Evolutionary conservation across 148 eudicot genomes (phyloP).

Genomic region (Cornus suecica): DNA sequence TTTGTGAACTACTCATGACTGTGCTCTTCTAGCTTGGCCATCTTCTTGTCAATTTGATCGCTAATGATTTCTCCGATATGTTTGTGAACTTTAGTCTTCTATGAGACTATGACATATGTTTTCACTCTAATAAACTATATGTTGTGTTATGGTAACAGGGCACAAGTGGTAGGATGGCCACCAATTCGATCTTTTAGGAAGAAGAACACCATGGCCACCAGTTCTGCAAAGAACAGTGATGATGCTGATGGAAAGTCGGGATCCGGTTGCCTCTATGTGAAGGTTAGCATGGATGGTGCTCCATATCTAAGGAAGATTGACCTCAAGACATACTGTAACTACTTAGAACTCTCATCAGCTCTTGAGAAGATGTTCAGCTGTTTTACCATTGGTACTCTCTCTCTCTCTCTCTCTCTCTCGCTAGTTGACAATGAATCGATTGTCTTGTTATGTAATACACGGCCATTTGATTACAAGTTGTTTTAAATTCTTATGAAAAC

Average conservation of each 20-base stretch:
- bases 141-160: constrained; percentile 37
- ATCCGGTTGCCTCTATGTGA: constrained; percentile 44
- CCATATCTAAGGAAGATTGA: constrained; percentile 89
- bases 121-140: not conserved
- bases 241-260: constrained; percentile 25
- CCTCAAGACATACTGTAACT: constrained; percentile 60
- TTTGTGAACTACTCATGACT: not conserved
- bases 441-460: not conserved
- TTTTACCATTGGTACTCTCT: constrained; percentile 43
- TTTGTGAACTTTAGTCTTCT: not conserved
- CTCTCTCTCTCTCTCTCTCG: not conserved
- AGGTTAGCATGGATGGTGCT: constrained; percentile 77
- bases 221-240: constrained; percentile 32
- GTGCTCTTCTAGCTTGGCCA: not conserved
- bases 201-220: constrained; percentile 69
- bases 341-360: constrained; percentile 49
- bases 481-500: not conserved
- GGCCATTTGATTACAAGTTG: not conserved
- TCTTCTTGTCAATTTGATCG: not conserved
- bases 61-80: not conserved
- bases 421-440: not conserved
- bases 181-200: constrained; percentile 83
- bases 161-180: constrained; percentile 93
- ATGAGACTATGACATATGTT: not conserved
- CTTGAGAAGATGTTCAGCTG: constrained; percentile 65